Conservation (phyloP, 192 early-diverging fungal genomes). For the Funneliformis mosseae region DNA sequence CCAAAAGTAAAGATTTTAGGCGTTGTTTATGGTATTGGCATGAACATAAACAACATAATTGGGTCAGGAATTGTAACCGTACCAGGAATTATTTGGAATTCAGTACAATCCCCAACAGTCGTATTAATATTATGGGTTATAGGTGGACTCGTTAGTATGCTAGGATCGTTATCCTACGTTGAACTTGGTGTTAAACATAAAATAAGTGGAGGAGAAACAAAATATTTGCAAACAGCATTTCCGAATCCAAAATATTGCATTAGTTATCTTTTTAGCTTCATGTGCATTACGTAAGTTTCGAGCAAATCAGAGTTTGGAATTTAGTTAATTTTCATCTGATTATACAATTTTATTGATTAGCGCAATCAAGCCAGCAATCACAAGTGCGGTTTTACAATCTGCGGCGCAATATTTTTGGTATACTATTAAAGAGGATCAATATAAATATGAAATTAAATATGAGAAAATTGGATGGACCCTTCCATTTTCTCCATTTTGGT, state of each 20-base stretch:
- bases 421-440: neutral
- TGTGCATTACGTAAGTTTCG: neutral
- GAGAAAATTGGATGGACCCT: neutral
- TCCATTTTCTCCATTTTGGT: neutral
- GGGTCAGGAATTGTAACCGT: neutral
- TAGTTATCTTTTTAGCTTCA: neutral
- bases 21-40: neutral
- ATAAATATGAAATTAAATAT: neutral
- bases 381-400: neutral
- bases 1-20: neutral
- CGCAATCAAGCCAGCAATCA: neutral
- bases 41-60: neutral
- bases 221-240: neutral
- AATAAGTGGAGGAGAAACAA: neutral
- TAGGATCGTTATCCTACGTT: neutral
- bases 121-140: neutral
- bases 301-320: too few species aligned
- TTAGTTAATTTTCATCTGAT: too few species aligned
- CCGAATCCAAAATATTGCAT: neutral
- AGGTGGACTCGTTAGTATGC: neutral
- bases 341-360: neutral
- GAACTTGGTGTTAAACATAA: neutral
- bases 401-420: neutral
- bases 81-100: neutral
- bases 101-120: neutral